Evolutionary conservation across 2,329 filamentous ascomycete species (phyloP), one percentile per base, ranked within the genome.

Genomic region (Cercospora sp.): DNA sequence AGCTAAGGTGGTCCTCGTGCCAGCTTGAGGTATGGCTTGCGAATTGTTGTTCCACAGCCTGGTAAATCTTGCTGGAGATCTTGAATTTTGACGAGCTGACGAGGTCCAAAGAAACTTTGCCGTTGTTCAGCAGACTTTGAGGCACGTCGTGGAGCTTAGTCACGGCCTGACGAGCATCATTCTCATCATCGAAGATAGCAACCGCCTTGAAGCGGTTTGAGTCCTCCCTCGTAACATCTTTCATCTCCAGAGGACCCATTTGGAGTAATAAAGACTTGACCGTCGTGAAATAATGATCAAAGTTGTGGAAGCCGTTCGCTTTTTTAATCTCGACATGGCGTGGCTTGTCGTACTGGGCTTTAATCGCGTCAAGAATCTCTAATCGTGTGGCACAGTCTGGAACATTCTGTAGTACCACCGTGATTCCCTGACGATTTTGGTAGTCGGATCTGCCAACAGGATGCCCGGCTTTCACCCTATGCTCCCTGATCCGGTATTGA

Each of bases 11-110:
- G 16, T 67, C 32, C 30, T 67, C 49, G 10, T 16, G 21, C 45
- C 60, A 63, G 9, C 37, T 37, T 21, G 45, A 28, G 13, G 62
- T 57, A 28, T 43, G 26, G 18, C 28, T 53, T 21, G 45, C 60
- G 16, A 67, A 53, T 45, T 67, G 60, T 61, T 63, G 21, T 49
- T 67, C 65, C 12, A 67, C 49, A 18, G 49, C 61, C 5, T 63
- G n/a, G 65, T 68, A 68, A 24, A 68, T 53, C 24, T 13, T 37
- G 16, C 21, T 65, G 6, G 61, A 40, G 24, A 68, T 40, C 24
- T 53, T 63, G 24, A 53, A 51, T 16, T 49, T 65, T 16, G 37
- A 65, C 8, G 61, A 65, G 51, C 32, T 61, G 51, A 65, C 13
- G 13, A 68, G 53, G 53, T 65, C n/a, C 10, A 68, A 21, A 18